These are phyloP conservation scores for Colletotrichum sublineola DNA, from an alignment of 2,329 filamentous ascomycete species.

Conservation along the genomic window DNA sequence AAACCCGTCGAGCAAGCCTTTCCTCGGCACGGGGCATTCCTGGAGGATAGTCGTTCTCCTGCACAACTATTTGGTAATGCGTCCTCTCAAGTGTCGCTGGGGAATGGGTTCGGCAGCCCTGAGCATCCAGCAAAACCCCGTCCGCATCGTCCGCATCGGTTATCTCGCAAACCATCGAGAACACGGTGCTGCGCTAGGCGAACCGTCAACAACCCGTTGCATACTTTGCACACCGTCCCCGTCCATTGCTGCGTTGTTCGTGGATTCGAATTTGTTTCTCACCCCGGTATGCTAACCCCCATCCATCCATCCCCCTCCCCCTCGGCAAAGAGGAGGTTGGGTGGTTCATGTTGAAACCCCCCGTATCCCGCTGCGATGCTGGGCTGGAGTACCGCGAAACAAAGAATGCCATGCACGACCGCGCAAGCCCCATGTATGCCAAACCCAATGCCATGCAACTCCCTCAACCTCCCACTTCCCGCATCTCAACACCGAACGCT, in stretches of 20 bases:
- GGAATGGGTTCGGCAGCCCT: neutral
- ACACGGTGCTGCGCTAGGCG: conserved; percentile 12
- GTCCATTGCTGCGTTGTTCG: neutral
- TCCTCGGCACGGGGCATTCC: conserved; percentile 33
- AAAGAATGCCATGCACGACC: conserved; percentile 32
- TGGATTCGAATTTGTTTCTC: neutral
- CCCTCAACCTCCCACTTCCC: conserved; percentile 4
- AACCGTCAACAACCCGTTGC: neutral
- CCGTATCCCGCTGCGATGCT: neutral
- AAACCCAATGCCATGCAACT: conserved; percentile 13
- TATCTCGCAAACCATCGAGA: conserved; percentile 32
- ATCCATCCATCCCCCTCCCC: too few species aligned
- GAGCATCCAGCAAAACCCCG: conserved; percentile 2
- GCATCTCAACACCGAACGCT: conserved; percentile 23
- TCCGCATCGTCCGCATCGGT: conserved; percentile 26
- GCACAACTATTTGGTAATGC: conserved; percentile 18
- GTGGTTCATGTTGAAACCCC: neutral
- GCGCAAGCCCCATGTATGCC: conserved; percentile 26
- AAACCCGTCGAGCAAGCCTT: neutral
- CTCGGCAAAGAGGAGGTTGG: neutral
- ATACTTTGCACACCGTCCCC: neutral
- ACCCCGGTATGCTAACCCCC: neutral
- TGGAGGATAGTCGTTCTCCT: neutral
- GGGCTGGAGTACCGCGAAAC: conserved; percentile 11
- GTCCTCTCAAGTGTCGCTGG: neutral